Evolutionary conservation across 2,329 filamentous ascomycete genomes (phyloP).

Genomic region (Claviceps fusiformis): DNA sequence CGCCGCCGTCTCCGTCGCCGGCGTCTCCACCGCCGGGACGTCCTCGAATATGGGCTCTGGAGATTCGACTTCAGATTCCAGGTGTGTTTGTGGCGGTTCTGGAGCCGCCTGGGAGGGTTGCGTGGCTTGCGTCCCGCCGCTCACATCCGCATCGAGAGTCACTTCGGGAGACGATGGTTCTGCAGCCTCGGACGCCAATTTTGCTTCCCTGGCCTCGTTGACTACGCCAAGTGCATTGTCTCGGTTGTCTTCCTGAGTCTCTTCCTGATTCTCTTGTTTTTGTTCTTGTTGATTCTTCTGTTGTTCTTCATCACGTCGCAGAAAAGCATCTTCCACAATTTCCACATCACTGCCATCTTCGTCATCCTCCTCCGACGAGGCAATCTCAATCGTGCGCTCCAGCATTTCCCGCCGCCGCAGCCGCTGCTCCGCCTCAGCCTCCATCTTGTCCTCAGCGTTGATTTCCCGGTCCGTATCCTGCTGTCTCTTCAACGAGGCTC

Average conservation of each 20-base stretch:
- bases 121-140: neutral
- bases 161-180: neutral
- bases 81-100: neutral
- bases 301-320: neutral
- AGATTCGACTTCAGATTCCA: slow-evolving; percentile 11
- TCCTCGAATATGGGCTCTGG: slow-evolving; percentile 25
- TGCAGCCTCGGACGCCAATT: slow-evolving; percentile 7
- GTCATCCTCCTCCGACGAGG: slow-evolving; percentile 44
- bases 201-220: neutral
- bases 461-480: slow-evolving; percentile 43
- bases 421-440: slow-evolving; percentile 41
- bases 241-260: neutral
- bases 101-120: neutral
- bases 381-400: slow-evolving; percentile 45
- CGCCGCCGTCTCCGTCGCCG: neutral
- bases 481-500: slow-evolving; percentile 47
- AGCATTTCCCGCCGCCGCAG: slow-evolving; percentile 28
- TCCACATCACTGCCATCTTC: slow-evolving; percentile 43
- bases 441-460: slow-evolving; percentile 48
- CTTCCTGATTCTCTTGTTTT: neutral
- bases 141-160: neutral
- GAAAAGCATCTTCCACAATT: slow-evolving; percentile 33
- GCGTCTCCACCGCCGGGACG: slow-evolving; percentile 9
- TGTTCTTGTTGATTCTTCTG: neutral
- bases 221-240: neutral